Conservation (phyloP, 257 asterid genomes). For the Lithospermum erythrorhizon region DNA sequence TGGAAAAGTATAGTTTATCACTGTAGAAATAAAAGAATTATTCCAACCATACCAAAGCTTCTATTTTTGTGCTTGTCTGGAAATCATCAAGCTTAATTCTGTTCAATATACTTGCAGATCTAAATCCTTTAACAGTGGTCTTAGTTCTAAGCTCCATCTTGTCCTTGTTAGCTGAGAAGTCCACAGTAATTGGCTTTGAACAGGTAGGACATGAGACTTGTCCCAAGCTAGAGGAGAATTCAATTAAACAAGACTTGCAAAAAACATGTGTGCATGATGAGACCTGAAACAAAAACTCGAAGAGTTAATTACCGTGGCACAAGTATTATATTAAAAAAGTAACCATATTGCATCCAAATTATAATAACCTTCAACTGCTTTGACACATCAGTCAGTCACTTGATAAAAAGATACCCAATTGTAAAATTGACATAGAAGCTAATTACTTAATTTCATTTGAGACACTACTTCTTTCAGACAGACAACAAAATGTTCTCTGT, state of each 20-base stretch:
- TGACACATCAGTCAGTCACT: neutral
- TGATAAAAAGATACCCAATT: neutral
- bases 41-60: constrained; percentile 63
- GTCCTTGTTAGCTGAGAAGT: constrained; percentile 45
- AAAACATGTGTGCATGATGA: constrained; percentile 73
- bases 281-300: constrained; percentile 34
- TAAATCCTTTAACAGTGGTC: constrained; percentile 58
- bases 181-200: constrained; percentile 79
- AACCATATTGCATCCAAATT: neutral
- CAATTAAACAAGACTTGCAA: constrained; percentile 82
- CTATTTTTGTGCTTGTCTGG: constrained; percentile 91
- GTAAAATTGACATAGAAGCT: neutral
- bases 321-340: neutral
- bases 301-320: neutral
- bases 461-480: neutral
- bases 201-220: constrained; percentile 80
- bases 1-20: no score
- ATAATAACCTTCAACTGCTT: neutral
- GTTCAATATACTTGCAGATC: constrained; percentile 72
- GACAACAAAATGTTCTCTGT: neutral
- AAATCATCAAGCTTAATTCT: constrained; percentile 61
- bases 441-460: neutral
- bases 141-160: constrained; percentile 38
- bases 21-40: no score
- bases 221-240: constrained; percentile 55